Base-by-base conservation (phyloP, 805 yeast species). In the Brettanomyces bruxellensis region DNA sequence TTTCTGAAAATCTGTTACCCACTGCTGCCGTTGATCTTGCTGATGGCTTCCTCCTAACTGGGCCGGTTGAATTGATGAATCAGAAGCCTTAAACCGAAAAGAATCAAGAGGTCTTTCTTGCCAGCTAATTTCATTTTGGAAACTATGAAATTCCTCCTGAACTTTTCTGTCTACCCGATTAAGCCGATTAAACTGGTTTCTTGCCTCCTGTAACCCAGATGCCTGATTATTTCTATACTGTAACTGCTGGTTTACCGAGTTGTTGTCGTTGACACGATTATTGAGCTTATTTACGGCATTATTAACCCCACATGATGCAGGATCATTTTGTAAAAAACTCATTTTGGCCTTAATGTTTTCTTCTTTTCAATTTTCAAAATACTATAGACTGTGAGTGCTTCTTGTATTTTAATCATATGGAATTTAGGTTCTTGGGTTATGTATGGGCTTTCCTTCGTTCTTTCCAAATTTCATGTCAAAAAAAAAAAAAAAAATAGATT, bases 1-100 rank as follows among this genome's bases (percentile, higher is more conserved):
- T 34, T 30, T 37, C 36, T 37, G 46, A 30, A 43, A 43, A 35
- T 43, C 46, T 11, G 36, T 13, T 28, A 43, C 28, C 46, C 46
- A 43, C 7, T 24, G 28, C 14, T 22, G 28, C 14, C 11, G 32
- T n/a, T 35, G 39, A 14, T 25, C 11, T 9, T 6, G 18, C 5
- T 41, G 41, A 9, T 38, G 41, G 11, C n/a, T 8, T 7, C 11
- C 32, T 2, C 11, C 32, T 7, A 28, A 28, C 32, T 28, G 32
- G 7, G 32, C 11, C 32, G 32, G 32, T 28, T 28, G 32, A 7
- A 9, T 7, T 9, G 11, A 28, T 28, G 32, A 28, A 6, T 28
- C 11, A 7, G 32, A 9, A 28, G 11, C 32, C 11, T 28, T 9
- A 28, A 28, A 28, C 32, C 32, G 32, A 28, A 9, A 28, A 7